phyloP scores from a whole-genome alignment of 1,284 basidiomycete species.

The Trametes pubescens region DNA sequence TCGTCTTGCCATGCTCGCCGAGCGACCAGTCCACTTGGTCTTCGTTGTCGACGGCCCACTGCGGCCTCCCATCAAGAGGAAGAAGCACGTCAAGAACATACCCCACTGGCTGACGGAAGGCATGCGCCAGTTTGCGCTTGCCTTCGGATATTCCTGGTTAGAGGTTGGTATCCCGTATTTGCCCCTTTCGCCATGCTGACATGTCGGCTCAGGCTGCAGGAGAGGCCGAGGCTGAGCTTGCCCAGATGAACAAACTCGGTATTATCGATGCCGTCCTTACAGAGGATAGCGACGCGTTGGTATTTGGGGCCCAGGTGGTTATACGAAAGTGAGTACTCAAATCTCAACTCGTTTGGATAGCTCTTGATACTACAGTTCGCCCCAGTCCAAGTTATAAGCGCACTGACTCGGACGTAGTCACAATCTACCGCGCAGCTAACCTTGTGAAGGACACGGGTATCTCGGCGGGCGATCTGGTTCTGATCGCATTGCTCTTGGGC shows the following conservation, averaged over 20 bases:
- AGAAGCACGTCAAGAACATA: conserved; percentile 42
- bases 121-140: conserved; percentile 38
- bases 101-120: conserved; percentile 37
- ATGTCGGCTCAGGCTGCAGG: conserved; percentile 55
- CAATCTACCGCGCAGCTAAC: background rate
- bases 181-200: background rate
- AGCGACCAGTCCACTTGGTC: conserved; percentile 56
- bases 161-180: conserved; percentile 7
- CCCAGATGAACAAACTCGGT: conserved; percentile 53
- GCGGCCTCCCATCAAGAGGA: conserved; percentile 58
- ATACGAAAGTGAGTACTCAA: conserved; percentile 36
- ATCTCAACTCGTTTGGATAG: no score
- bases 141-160: conserved; percentile 38
- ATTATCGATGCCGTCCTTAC: conserved; percentile 63
- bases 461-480: background rate
- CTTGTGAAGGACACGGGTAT: background rate
- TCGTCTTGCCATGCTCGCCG: conserved; percentile 47
- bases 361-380: background rate
- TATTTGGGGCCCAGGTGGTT: conserved; percentile 38
- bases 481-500: background rate
- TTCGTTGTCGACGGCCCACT: conserved; percentile 70
- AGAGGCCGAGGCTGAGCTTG: conserved; percentile 53
- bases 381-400: background rate
- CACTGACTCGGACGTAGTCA: background rate
- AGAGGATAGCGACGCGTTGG: conserved; percentile 58